Evolutionary conservation across 208 protist genomes (phyloP).

Genomic region (Leishmania tarentolae): DNA sequence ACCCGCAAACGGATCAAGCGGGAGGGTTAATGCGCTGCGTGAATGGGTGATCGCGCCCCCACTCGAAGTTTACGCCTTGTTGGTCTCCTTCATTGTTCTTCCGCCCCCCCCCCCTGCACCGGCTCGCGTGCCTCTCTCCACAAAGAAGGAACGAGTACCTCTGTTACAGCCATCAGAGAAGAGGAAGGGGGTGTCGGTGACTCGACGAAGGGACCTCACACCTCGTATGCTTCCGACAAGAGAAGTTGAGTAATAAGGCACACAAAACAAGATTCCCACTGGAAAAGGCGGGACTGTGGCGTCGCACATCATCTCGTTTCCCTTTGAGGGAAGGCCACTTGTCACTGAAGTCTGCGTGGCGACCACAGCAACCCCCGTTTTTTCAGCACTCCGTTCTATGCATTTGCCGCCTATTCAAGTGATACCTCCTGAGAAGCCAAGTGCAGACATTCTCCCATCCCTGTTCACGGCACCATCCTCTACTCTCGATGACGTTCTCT

Average conservation of each 20-base stretch:
- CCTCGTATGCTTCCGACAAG: neutral
- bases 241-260: neutral
- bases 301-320: neutral
- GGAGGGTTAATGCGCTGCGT: neutral
- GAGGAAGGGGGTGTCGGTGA: neutral
- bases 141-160: neutral
- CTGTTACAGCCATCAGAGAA: neutral
- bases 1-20: neutral
- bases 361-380: neutral
- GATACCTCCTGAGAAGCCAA: neutral
- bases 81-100: no score
- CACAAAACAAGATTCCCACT: neutral
- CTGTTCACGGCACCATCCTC: neutral
- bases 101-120: no score
- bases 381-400: neutral
- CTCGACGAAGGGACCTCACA: neutral
- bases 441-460: neutral
- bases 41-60: neutral
- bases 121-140: neutral
- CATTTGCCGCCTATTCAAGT: neutral
- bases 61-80: neutral
- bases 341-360: neutral
- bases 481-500: neutral
- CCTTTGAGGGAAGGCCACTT: neutral
- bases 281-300: neutral